Evolutionary conservation across 768 basidiomycete genomes (phyloP), one percentile per base, ranked within the genome.

Genomic region (Agrocybe pediades): DNA sequence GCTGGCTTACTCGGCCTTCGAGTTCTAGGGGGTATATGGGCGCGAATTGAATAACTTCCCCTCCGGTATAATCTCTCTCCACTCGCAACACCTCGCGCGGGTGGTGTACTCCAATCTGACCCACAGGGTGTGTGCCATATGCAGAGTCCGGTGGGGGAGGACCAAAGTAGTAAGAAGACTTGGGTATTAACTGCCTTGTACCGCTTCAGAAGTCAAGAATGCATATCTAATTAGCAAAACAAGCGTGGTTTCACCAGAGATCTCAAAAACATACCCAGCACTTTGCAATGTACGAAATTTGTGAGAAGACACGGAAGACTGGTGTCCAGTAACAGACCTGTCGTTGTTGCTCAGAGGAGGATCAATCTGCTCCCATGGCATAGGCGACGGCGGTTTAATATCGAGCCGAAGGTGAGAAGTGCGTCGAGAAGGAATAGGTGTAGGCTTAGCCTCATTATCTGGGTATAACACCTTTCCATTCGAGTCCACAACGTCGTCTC

Each of bases 51-150:
- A 86, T 81, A 6, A 95, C 75, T 66, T 98, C 96, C 2, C 96
- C 97, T 0, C 87, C 86, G 13, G 77, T 83, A 68, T 97, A 99
- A 68, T 99, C 97, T 49, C 97, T 75, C 69, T 98, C 96, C 39
- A 99, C 75, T 41, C 96, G 79, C 47, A 99, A 74, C 53, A 99
- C 83, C 73, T 98, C 96, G 49, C 95, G 85, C 15, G 96, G 95
- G 61, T 92, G 86, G 66, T 97, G 92, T 20, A 87, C 71, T 2
- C 95, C 95, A 53, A 98, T 88, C 47, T 87, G 86, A 1, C 96
- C 96, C 6, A 88, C 72, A 8, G 92, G 92, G 1, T 78, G 71
- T 0, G 88, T 91, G 2, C 92, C 91, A 66, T 83, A 97, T 24
- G 90, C 91, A 29, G 90, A 81, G 58, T 84, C 84, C n/a, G 80